Base-by-base conservation (phyloP, 768 basidiomycete genomes). In the Clitopilus hobsonii region DNA sequence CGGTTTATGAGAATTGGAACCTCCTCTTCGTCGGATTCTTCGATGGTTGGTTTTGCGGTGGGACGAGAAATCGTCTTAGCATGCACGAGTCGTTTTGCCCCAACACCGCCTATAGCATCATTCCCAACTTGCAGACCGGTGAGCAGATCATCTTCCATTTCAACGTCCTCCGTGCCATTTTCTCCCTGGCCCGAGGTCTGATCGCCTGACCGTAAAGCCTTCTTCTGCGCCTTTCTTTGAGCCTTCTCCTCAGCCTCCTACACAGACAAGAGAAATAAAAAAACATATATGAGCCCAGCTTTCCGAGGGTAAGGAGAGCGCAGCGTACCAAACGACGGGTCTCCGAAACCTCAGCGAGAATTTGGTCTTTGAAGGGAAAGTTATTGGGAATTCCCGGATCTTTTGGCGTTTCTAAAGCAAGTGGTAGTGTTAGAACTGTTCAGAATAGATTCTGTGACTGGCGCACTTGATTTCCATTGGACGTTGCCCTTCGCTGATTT, bases 371-470 rank as follows among this genome's bases (percentile, higher is more conserved):
- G 79, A 87, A 94, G 3, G 92, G 94, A 72, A 94, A 94, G 56
- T 84, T 86, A 70, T 89, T 95, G 6, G 94, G 94, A 60, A 97
- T 94, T 45, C 94, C 94, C 26, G 90, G 92, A 68, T 98, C 94
- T 69, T 92, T 94, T 64, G 83, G 79, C 58, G 86, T 83, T 69
- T 89, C 89, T 90, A 59, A 2, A 38, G 11, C 25, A 52, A 41
- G 50, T n/a, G 26, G 14, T 24, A 25, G 6, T 41, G 20, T 49
- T 2, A 29, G 28, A 16, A 27, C 41, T 13, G 56, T n/a, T 56
- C 47, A 38, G 52, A 52, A 22, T 20, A 22, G 30, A 8, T 6
- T 14, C 22, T 20, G 48, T 28, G 5, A 32, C 29, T 52, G 26
- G 79, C 86, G 62, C 65, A 94, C 94, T 89, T 52, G 88, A 88